Evolutionary conservation across 2,329 filamentous ascomycete genomes (phyloP).

Genomic region (Fusarium chaquense): DNA sequence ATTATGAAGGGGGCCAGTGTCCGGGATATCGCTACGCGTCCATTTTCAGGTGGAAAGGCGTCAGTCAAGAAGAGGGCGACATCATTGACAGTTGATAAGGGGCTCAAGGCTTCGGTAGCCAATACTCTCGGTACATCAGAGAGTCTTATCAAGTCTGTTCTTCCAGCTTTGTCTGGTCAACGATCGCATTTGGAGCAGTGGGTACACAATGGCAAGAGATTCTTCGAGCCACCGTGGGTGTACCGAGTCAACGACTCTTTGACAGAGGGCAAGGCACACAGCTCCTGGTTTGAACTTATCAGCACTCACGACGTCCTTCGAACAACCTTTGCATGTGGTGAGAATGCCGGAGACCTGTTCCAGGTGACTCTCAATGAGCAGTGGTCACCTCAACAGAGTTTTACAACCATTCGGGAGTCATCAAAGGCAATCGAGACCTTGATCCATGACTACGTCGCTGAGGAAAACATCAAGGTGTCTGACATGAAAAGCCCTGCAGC

Average conservation of each 20-base stretch:
- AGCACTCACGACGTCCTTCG: conserved; percentile 13
- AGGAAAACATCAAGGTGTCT: neutral
- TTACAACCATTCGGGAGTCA: neutral
- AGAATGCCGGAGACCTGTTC: neutral
- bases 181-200: conserved; percentile 27
- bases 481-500: conserved; percentile 14
- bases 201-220: conserved; percentile 22
- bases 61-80: neutral
- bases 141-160: neutral
- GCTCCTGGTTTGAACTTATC: neutral
- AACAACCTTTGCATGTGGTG: conserved; percentile 4
- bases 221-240: conserved; percentile 29
- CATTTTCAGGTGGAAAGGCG: neutral
- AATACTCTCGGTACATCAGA: neutral
- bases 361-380: conserved; percentile 12
- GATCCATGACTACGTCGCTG: neutral
- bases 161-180: conserved; percentile 1
- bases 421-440: neutral
- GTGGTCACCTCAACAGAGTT: neutral
- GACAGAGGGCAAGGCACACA: neutral
- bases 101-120: neutral
- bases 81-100: neutral
- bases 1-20: conserved; percentile 26
- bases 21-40: neutral
- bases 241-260: conserved; percentile 4